phyloP scores from a whole-genome alignment of 345 rosid species.

The Mallotus nudiflorus region DNA sequence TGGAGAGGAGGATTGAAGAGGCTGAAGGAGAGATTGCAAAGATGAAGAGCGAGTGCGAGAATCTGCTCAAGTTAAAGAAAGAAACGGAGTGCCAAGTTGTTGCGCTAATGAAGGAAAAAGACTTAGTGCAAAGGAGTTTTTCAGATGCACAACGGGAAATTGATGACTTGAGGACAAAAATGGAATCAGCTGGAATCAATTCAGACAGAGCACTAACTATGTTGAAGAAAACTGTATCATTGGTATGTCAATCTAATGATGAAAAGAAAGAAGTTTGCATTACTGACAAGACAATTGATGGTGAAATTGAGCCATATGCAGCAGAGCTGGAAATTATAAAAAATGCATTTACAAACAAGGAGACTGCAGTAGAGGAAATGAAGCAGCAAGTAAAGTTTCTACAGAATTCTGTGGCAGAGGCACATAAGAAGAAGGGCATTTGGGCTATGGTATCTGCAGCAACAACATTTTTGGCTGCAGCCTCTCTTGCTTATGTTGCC shows the following conservation, averaged over 20 bases:
- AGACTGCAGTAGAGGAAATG: constrained; percentile 50
- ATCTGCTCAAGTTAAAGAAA: constrained; percentile 31
- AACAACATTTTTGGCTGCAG: constrained; percentile 64
- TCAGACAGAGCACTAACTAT: constrained; percentile 42
- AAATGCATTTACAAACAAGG: constrained; percentile 54
- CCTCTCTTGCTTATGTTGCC: constrained; percentile 56
- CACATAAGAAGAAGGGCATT: constrained; percentile 53
- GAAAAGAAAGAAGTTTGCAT: constrained; percentile 17
- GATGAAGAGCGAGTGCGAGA: constrained; percentile 31
- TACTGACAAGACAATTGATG: constrained; percentile 34
- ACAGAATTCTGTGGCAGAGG: constrained; percentile 49
- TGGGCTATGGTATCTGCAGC: constrained; percentile 70
- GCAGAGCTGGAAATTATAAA: constrained; percentile 52
- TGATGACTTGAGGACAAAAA: constrained; percentile 40
- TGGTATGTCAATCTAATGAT: constrained; percentile 35
- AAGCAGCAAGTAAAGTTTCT: constrained; percentile 52
- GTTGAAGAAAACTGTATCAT: constrained; percentile 52
- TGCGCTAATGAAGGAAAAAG: constrained; percentile 45
- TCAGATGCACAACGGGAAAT: constrained; percentile 35
- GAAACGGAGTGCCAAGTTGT: constrained; percentile 31
- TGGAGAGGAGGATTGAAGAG: constrained; percentile 44
- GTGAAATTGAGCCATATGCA: constrained; percentile 33
- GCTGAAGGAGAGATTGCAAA: constrained; percentile 35
- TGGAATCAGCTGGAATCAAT: constrained; percentile 34
- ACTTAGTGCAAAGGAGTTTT: constrained; percentile 38